A percentile compares a stretch with the other conserved stretches of the same genome.
Conservation (phyloP, 805 yeast species). For the Cyberlindnera misumaiensis region DNA sequence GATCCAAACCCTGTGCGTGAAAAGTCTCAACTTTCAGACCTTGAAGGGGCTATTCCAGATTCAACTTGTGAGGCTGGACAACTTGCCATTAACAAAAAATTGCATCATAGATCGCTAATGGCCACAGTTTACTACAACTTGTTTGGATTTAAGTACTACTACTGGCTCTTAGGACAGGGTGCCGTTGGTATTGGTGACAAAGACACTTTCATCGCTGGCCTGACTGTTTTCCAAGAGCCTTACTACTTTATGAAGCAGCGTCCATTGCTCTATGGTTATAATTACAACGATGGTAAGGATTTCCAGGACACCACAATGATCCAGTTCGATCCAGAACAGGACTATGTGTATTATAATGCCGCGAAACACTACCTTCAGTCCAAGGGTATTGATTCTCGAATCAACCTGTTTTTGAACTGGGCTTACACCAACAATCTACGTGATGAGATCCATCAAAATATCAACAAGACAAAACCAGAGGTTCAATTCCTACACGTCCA, state of each 20-base stretch:
- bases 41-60: constrained; percentile 60
- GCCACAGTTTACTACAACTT: constrained; percentile 61
- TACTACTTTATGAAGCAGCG: constrained; percentile 23
- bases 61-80: constrained; percentile 72
- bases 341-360: constrained; percentile 16
- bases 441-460: constrained; percentile 13
- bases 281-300: constrained; percentile 16
- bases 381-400: constrained; percentile 18
- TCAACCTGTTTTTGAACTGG: constrained; percentile 19
- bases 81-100: constrained; percentile 51
- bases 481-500: constrained; percentile 25
- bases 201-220: constrained; percentile 52
- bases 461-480: constrained; percentile 16
- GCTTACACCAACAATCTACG: constrained; percentile 17
- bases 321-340: constrained; percentile 24
- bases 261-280: constrained; percentile 17
- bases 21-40: constrained; percentile 42
- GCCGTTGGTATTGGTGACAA: constrained; percentile 78
- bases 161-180: constrained; percentile 67
- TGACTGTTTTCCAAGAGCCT: constrained; percentile 19
- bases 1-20: constrained; percentile 37
- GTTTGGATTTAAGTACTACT: constrained; percentile 60
- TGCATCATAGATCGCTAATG: constrained; percentile 52
- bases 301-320: constrained; percentile 26
- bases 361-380: constrained; percentile 15